These are phyloP conservation scores for Gracilaria gracilis DNA, from an alignment of 23 red algal species.

Conservation along the genomic window DNA sequence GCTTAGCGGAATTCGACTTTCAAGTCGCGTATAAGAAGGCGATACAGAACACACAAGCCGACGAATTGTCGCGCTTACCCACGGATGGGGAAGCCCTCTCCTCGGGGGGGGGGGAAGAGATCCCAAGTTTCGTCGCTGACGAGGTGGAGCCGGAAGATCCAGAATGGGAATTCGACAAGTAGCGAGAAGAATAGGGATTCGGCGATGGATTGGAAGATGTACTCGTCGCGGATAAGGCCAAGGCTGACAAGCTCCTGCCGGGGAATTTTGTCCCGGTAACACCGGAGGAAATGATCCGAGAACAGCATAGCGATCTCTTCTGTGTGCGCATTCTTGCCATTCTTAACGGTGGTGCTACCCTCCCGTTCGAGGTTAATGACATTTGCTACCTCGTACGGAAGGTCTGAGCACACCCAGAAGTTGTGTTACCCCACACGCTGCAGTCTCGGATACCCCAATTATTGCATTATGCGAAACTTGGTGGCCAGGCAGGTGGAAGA, in stretches of 20 bases:
- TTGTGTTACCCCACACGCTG: too few species aligned
- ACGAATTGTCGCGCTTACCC: constrained; percentile 13
- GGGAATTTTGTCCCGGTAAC: not conserved
- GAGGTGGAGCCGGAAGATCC: too few species aligned
- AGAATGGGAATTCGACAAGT: too few species aligned
- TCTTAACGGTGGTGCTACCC: not conserved
- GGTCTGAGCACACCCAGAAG: too few species aligned
- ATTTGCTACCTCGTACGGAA: too few species aligned
- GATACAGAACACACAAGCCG: not conserved
- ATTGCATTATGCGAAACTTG: not conserved
- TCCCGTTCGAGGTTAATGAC: not conserved
- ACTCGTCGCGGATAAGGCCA: not conserved
- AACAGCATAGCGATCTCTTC: not conserved
- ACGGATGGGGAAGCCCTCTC: not conserved
- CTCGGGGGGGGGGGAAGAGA: not conserved
- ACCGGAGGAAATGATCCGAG: not conserved
- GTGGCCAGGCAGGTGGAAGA: not conserved
- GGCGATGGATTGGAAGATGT: not conserved
- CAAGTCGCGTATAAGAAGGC: constrained; percentile 34
- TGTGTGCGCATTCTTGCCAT: not conserved
- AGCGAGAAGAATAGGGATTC: too few species aligned
- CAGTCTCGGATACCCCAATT: too few species aligned
- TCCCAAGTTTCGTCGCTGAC: not conserved
- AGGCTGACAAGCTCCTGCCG: not conserved
- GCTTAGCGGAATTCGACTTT: constrained; percentile 41